Base-by-base conservation (phyloP, 495 filamentous ascomycete species). In the Neurospora sp. region DNA sequence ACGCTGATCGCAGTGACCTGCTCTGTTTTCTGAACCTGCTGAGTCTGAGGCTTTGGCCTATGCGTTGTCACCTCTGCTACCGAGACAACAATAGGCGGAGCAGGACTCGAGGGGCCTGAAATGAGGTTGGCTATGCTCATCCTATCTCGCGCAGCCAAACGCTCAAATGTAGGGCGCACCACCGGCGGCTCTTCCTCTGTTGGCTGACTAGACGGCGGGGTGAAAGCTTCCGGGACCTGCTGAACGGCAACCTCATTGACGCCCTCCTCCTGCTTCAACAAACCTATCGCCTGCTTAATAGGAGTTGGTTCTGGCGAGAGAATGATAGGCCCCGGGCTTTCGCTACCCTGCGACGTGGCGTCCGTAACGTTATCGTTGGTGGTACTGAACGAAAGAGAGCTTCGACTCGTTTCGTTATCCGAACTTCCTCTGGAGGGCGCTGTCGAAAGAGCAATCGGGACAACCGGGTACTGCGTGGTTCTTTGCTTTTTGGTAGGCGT, bases 401-500 rank as follows among this genome's bases (percentile, higher is more conserved):
- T 82, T 9, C 72, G 44, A 14, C 72, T 53, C 10, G 73, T 3
- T 2, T 73, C 76, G 0, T 71, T 66, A 3, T 70, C 75, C 3
- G 79, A 80, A 59, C 74, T 81, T 44, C 44, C 77, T 42, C 79
- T 76, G 2, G 79, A 81, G 18, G 66, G 73, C 3, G 72, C 48
- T 2, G 77, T 70, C 18, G 71, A 74, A 12, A 76, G 66, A 10
- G 81, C 18, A 38, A 82, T 46, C 12, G 80, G 70, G 7, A 72
- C 69, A 7, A 83, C 71, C 0, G 82, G 80, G 73, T 80, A 83
- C 8, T 78, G 77, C 8, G 73, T 73, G 9, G 79, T 79, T 74
- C 82, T 86, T 3, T 78, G 73, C 40, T 76, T 81, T 75, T 86
- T 86, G n/a, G 80, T 73, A 0, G 85, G 85, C 0, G 85, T 86